Percentiles rank a stretch among this genome's conserved stretches.
Conservation (phyloP, 2,329 filamentous ascomycete species). For the Fusarium fracticaudum region DNA sequence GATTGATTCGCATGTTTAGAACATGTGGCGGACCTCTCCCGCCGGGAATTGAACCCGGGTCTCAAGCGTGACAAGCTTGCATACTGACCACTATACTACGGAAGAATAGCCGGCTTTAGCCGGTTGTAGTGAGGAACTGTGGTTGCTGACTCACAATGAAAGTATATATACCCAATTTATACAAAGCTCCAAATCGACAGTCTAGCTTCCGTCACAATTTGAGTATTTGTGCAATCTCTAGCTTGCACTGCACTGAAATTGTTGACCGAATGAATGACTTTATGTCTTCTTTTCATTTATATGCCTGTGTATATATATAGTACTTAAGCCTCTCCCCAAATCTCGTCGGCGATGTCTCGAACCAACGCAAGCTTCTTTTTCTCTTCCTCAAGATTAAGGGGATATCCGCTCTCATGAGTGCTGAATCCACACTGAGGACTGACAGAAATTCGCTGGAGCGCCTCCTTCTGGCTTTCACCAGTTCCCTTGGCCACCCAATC, state of each 20-base stretch:
- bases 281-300: not conserved
- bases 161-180: not conserved
- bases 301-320: not conserved
- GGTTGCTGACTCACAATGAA: fast-evolving
- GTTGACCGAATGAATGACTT: not conserved
- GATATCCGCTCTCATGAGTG: slow-evolving; percentile 78
- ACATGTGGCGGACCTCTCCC: slow-evolving; percentile 41
- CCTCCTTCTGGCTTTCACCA: slow-evolving; percentile 71
- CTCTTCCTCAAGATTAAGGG: slow-evolving; percentile 75
- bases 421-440: slow-evolving; percentile 80
- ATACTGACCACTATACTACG: slow-evolving; percentile 6
- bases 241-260: too few relatives aligned
- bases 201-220: not conserved
- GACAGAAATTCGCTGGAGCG: slow-evolving; percentile 72
- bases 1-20: slow-evolving; percentile 3
- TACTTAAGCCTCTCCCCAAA: slow-evolving; percentile 63
- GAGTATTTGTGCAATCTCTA: too few relatives aligned
- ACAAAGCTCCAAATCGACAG: not conserved
- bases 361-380: slow-evolving; percentile 77
- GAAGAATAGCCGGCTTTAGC: not conserved
- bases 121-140: not conserved
- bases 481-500: slow-evolving; percentile 76
- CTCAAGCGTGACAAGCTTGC: slow-evolving; percentile 39
- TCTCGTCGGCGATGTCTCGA: slow-evolving; percentile 75
- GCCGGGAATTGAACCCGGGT: slow-evolving; percentile 41